A percentile compares a stretch with the other conserved stretches of the same genome.
Conservation (phyloP, 345 rosid genomes). For the Eucalyptus pauciflora region DNA sequence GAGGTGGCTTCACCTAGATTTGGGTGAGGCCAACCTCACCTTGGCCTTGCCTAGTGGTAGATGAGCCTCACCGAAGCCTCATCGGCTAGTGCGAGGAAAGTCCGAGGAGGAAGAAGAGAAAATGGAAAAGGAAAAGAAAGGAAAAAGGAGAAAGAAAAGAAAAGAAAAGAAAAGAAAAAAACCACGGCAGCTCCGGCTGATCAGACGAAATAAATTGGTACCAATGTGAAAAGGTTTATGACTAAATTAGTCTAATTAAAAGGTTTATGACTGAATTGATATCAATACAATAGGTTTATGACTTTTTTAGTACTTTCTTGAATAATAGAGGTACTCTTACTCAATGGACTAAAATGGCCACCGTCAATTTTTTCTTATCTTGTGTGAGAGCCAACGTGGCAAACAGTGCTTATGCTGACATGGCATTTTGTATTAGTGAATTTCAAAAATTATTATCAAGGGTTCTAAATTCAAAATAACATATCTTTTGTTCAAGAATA, state of each 20-base stretch:
- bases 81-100: fast-evolving
- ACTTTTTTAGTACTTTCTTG: no score
- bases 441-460: neutral
- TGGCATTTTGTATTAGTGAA: neutral
- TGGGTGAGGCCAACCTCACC: no score
- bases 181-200: fast-evolving
- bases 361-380: neutral
- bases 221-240: fast-evolving
- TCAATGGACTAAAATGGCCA: neutral
- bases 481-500: neutral
- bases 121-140: no score
- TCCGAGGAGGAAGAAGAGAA: fast-evolving
- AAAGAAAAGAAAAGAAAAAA: no score
- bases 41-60: no score
- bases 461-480: neutral
- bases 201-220: fast-evolving
- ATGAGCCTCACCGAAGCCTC: fast-evolving
- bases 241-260: no score
- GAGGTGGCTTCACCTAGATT: no score
- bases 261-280: fast-evolving
- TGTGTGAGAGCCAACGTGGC: neutral
- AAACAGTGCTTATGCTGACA: neutral
- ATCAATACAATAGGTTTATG: fast-evolving
- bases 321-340: neutral
- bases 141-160: no score